phyloP scores from a whole-genome alignment of 768 basidiomycete species.

The Arthromyces matolae region DNA sequence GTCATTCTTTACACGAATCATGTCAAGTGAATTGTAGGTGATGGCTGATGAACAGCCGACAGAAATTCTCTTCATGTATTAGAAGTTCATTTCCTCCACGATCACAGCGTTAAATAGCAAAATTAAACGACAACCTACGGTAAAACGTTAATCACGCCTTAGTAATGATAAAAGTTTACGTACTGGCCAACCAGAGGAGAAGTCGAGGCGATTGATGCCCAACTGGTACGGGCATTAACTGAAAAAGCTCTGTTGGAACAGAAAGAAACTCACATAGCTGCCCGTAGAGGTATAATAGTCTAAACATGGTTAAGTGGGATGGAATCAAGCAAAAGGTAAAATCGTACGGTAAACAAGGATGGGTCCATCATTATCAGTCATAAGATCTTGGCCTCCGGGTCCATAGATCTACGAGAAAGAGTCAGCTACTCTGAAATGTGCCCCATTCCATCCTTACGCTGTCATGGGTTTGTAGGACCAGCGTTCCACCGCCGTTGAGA shows the following conservation, averaged over 20 bases:
- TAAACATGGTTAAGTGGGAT: conserved; percentile 12
- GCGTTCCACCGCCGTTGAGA: conserved; percentile 48
- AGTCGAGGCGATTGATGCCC: conserved; percentile 45
- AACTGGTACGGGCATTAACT: conserved; percentile 22
- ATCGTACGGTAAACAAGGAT: conserved; percentile 50
- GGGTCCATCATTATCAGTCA: conserved; percentile 40
- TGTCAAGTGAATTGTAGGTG: too few species aligned
- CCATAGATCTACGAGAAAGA: conserved; percentile 38
- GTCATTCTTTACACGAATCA: neutral
- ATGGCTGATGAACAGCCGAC: too few species aligned
- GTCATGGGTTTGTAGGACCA: conserved; percentile 44
- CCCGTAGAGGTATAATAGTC: conserved; percentile 50
- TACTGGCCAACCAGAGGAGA: conserved; percentile 50
- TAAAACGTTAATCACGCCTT: too few species aligned
- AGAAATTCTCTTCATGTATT: too few species aligned
- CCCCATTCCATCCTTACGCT: conserved; percentile 24
- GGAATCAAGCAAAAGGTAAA: neutral
- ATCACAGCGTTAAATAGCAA: too few species aligned
- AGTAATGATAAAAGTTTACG: conserved; percentile 13
- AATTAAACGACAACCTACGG: conserved; percentile 5
- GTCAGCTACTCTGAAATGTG: neutral
- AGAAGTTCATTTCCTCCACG: too few species aligned
- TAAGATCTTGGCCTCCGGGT: conserved; percentile 53
- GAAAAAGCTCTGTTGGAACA: neutral
- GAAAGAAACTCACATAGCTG: conserved; percentile 32